A percentile compares a stretch with the other conserved stretches of the same genome.
Conservation (phyloP, 177 flowering plant species). For the Vitis hybrid region DNA sequence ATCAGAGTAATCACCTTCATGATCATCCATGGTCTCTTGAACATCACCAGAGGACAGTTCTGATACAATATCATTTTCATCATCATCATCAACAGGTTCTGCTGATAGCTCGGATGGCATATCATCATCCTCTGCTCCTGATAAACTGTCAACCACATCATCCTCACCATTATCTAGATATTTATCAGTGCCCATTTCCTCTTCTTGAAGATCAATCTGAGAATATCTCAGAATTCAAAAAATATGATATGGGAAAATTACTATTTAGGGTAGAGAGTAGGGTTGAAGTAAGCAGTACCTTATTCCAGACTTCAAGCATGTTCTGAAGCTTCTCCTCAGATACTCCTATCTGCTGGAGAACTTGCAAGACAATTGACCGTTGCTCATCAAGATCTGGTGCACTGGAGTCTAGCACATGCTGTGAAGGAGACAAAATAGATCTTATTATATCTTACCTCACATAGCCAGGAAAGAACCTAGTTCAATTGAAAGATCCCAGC, state of each 20-base stretch:
- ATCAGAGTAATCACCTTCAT: conserved; percentile 31
- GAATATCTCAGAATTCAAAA: conserved; percentile 8
- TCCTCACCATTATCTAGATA: conserved; percentile 32
- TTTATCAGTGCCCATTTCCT: conserved; percentile 26
- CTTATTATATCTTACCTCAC: not conserved
- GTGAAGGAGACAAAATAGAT: conserved; percentile 3
- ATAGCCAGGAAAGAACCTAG: not conserved
- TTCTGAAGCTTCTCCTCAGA: conserved; percentile 74
- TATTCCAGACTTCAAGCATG: conserved; percentile 98
- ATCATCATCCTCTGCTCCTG: conserved; percentile 22
- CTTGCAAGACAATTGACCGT: conserved; percentile 73
- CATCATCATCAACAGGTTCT: conserved; percentile 13
- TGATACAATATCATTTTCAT: conserved; percentile 6
- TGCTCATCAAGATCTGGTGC: conserved; percentile 81
- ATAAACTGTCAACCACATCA: conserved; percentile 18
- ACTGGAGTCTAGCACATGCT: conserved; percentile 94
- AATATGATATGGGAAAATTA: not conserved
- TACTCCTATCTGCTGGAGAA: conserved; percentile 85
- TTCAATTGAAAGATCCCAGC: not conserved
- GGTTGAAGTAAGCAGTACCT: conserved; percentile 39
- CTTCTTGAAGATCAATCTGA: conserved; percentile 70
- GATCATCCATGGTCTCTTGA: conserved; percentile 20
- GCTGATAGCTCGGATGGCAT: conserved; percentile 8
- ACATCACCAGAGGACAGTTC: conserved; percentile 9
- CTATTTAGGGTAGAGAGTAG: not conserved